A percentile compares a stretch with the other conserved stretches of the same genome.
phyloP scores from a whole-genome alignment of 225 moss, liverwort and hornwort genomes.

The Marchantia polymorpha region DNA sequence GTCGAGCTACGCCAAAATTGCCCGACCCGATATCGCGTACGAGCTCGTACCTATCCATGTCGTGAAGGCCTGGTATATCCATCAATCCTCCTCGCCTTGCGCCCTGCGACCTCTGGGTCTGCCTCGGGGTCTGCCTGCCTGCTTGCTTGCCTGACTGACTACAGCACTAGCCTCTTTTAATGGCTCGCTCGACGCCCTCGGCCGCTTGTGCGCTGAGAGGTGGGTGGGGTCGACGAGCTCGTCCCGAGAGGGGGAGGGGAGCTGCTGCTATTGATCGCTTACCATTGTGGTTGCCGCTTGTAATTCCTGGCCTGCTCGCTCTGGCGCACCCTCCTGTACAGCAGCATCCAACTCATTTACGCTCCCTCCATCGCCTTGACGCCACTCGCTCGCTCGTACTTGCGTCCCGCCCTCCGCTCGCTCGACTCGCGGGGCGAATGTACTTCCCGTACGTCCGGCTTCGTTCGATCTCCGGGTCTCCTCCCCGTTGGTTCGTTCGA shows the following conservation, averaged over 20 bases:
- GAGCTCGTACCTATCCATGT: slow-evolving; percentile 55
- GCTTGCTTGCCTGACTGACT: neutral
- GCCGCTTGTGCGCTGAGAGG: neutral
- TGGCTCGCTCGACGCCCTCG: neutral
- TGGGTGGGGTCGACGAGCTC: neutral
- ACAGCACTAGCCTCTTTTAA: neutral
- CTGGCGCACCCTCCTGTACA: neutral
- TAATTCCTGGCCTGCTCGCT: neutral
- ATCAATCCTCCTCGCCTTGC: neutral
- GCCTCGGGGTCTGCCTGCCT: too few species aligned
- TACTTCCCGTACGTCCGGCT: too few species aligned
- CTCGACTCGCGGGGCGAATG: neutral
- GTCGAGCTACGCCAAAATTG: slow-evolving; percentile 52
- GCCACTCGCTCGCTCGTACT: neutral
- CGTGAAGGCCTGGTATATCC: slow-evolving; percentile 34
- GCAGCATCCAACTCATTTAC: slow-evolving; percentile 2
- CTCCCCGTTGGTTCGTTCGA: neutral
- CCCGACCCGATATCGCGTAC: slow-evolving; percentile 47
- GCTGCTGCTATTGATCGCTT: neutral
- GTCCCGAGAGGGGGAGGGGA: too few species aligned
- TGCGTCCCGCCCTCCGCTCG: neutral
- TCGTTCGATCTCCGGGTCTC: neutral
- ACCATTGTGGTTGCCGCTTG: neutral
- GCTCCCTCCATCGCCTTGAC: slow-evolving; percentile 24
- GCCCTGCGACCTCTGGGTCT: neutral